A percentile compares a stretch with the other conserved stretches of the same genome.
These are phyloP conservation scores for Botrytis elliptica DNA, from an alignment of 2,329 filamentous ascomycete genomes.

Conservation along the genomic window DNA sequence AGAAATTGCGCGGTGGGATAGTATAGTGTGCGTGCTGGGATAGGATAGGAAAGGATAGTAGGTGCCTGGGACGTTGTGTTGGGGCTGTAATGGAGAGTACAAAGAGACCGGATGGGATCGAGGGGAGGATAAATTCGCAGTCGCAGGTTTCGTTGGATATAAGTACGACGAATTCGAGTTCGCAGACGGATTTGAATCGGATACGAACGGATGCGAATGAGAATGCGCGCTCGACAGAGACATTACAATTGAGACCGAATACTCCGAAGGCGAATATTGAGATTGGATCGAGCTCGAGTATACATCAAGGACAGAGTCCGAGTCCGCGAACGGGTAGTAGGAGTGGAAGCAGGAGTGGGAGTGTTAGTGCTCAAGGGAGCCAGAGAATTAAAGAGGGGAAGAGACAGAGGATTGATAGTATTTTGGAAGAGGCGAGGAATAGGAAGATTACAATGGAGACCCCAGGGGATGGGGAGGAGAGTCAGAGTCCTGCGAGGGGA, in stretches of 20 bases:
- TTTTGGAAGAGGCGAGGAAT: slow-evolving; percentile 31
- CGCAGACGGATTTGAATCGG: background rate
- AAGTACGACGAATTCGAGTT: background rate
- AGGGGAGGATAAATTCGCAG: background rate
- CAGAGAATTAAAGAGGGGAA: background rate
- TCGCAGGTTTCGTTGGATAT: background rate
- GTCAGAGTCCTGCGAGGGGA: background rate
- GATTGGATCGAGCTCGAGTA: background rate
- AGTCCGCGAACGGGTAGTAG: background rate
- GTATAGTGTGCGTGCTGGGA: background rate
- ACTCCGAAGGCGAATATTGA: background rate
- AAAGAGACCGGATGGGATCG: background rate
- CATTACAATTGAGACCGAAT: background rate
- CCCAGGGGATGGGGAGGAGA: background rate
- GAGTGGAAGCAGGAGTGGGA: background rate
- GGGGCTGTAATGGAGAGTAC: background rate
- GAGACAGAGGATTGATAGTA: slow-evolving; percentile 29
- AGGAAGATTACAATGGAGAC: slow-evolving; percentile 24
- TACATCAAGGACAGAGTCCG: background rate
- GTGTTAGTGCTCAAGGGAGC: background rate
- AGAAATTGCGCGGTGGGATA: slow-evolving; percentile 16
- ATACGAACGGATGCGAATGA: background rate
- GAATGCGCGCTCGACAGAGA: background rate
- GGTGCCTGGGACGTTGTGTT: background rate
- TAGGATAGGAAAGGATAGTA: background rate